Evolutionary conservation across 306 rosid genomes (phyloP).

Genomic region (Malus domestica): ASM211411v1 NC_041799.1:17936501-17937000

Average conservation of each 20-base stretch:
- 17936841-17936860: not conserved
- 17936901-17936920: not conserved
- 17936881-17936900: not conserved
- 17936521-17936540: slow-evolving; percentile 66
- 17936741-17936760: not conserved
- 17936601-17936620: slow-evolving; percentile 71
- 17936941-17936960: too few species aligned
- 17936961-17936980: not conserved
- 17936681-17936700: not conserved
- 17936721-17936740: not conserved
- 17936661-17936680: not conserved
- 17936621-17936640: slow-evolving; percentile 6
- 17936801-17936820: not conserved
- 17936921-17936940: not conserved
- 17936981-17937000: not conserved
- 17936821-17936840: not conserved
- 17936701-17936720: not conserved
- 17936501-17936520: not conserved
- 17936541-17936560: slow-evolving; percentile 91
- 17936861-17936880: not conserved
- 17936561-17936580: slow-evolving; percentile 83
- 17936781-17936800: not conserved
- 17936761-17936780: not conserved
- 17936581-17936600: slow-evolving; percentile 97
- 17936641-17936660: not conserved